These are phyloP conservation scores for Ilex paraguariensis DNA, from an alignment of 305 asterid genomes.

Conservation along the genomic window DNA sequence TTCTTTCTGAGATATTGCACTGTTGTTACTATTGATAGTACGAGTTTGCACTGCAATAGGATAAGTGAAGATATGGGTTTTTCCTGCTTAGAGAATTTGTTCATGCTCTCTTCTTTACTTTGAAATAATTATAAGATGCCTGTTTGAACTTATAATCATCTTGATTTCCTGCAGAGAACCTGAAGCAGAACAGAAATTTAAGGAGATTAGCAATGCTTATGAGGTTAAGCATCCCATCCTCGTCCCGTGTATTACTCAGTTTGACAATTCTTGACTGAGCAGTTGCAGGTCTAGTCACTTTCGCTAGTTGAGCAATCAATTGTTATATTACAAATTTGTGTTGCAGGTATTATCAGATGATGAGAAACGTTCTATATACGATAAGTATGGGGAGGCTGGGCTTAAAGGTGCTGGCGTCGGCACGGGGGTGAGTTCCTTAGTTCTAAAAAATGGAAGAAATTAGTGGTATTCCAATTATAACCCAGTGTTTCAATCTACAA, in stretches of 20 bases:
- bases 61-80: no score
- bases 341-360: conserved; percentile 90
- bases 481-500: not conserved
- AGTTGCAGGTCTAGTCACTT: not conserved
- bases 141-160: no score
- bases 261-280: conserved; percentile 8
- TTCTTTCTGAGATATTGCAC: no score
- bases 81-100: no score
- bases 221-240: conserved; percentile 50
- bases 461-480: not conserved
- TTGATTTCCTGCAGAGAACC: conserved; percentile 50
- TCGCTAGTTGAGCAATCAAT: not conserved
- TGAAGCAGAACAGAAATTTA: conserved; percentile 88
- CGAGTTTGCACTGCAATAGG: no score
- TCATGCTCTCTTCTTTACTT: no score
- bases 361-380: conserved; percentile 90
- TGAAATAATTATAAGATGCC: no score
- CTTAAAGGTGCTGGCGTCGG: conserved; percentile 92
- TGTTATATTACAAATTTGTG: conserved; percentile 6
- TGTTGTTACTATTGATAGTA: no score
- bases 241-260: not conserved
- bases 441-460: not conserved
- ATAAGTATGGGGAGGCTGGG: conserved; percentile 96
- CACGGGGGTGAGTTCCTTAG: conserved; percentile 67
- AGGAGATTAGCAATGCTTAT: conserved; percentile 95